Evolutionary conservation across 1,284 basidiomycete species (phyloP).

Genomic region (Ceraceosorus guamensis): DNA sequence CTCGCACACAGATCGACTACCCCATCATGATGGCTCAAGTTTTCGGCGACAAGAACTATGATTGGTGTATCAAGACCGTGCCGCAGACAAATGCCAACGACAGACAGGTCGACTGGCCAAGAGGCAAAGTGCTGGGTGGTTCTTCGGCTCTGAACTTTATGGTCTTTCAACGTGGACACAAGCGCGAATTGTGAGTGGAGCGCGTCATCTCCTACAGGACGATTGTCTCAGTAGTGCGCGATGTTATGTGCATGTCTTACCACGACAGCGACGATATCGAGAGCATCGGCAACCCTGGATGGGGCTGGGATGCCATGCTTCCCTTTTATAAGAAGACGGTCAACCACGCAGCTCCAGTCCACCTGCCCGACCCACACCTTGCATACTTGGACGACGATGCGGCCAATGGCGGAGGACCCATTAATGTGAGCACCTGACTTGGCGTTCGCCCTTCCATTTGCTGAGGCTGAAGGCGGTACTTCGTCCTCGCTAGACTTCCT

Average conservation of each 20-base stretch:
- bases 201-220: conserved; percentile 11
- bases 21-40: conserved; percentile 1
- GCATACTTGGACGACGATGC: conserved; percentile 18
- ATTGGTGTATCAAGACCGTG: conserved; percentile 7
- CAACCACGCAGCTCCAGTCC: conserved; percentile 13
- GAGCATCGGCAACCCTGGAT: conserved; percentile 26
- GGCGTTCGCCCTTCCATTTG: no score
- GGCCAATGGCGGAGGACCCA: conserved; percentile 24
- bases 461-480: no score
- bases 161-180: not conserved
- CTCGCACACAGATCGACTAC: not conserved
- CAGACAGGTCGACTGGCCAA: conserved; percentile 2
- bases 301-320: conserved; percentile 30
- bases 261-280: conserved; percentile 33
- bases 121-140: conserved; percentile 33
- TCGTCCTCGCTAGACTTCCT: no score
- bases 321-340: conserved; percentile 18
- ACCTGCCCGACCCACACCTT: conserved; percentile 26
- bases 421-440: no score
- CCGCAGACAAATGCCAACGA: conserved; percentile 4
- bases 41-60: conserved; percentile 2
- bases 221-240: no score
- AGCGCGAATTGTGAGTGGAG: not conserved
- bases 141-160: not conserved
- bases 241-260: no score